Percentiles rank a stretch among this genome's conserved stretches.
phyloP scores from a whole-genome alignment of 371 early-diverging fungal species.

The Actinomortierella ambigua region DNA sequence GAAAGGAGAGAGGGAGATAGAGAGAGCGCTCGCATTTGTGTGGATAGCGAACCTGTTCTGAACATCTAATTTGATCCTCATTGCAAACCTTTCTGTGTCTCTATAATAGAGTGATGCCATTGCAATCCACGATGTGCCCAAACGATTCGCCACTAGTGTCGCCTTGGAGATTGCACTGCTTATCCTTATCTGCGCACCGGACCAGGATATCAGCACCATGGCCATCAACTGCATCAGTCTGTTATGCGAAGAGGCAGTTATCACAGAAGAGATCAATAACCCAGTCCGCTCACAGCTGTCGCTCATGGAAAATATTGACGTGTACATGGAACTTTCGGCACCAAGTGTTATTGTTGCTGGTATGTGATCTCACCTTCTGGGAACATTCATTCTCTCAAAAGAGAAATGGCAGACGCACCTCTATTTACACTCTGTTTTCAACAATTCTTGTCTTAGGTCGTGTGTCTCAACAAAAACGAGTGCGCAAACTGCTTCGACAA shows the following conservation, averaged over 20 bases:
- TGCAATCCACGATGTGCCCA: constrained; percentile 62
- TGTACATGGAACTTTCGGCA: constrained; percentile 73
- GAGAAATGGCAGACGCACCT: neutral
- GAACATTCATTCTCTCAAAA: neutral
- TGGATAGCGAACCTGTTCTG: too few relatives aligned
- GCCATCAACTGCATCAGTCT: constrained; percentile 68
- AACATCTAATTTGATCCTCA: constrained; percentile 1
- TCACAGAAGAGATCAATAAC: constrained; percentile 61
- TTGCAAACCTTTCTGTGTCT: neutral
- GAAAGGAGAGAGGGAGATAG: too few relatives aligned
- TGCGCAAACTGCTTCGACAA: constrained; percentile 72
- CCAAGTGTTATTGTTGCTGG: constrained; percentile 67
- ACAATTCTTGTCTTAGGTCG: constrained; percentile 41
- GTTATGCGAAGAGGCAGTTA: constrained; percentile 64
- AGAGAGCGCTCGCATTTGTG: too few relatives aligned
- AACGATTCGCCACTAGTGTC: constrained; percentile 72
- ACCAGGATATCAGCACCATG: constrained; percentile 71
- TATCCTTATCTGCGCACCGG: constrained; percentile 77
- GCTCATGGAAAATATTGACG: constrained; percentile 70
- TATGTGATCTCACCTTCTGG: neutral
- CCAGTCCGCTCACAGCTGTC: constrained; percentile 61
- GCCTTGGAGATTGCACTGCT: constrained; percentile 80
- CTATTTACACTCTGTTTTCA: neutral
- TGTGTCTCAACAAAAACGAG: constrained; percentile 80
- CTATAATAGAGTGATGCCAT: constrained; percentile 48